Base-by-base conservation (phyloP, 305 asterid species). In the Nicotiana rustica region DNA sequence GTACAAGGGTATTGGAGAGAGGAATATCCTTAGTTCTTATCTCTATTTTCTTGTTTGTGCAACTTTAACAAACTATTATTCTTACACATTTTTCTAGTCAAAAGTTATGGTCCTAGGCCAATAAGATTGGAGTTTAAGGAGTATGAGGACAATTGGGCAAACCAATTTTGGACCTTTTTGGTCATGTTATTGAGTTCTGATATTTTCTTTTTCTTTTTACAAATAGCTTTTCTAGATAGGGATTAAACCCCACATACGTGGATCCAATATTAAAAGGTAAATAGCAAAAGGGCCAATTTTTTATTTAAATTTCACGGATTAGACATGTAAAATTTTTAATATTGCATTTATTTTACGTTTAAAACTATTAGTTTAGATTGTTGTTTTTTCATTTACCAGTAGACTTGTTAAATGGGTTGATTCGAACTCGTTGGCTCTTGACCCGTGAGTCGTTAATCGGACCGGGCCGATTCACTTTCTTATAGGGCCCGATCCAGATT, bases 21-120 rank as follows among this genome's bases (percentile, higher is more conserved):
- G 75, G 87, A 86, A 83, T 88, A 88, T 86, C 18, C 91, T 35
- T 18, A 14, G 55, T 25, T 35, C 25, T 13, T 77, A 57, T 31
- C 67, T 60, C 17, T 6, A 61, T 18, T 59, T 18, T 68, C 77
- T 15, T 82, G 29, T 35, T 82, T 81, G 87, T 87, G 90, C 66
- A 41, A 19, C 89, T 83, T 84, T 89, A 87, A 86, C 92, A 85
- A 89, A 87, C 92, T 85, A 60, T 25, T 66, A 57, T 82, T 82
- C 67, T 36, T 59, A 1, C 2, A 25, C 4, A 8, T 33, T 5
- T 78, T 73, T 65, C 47, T 41, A 31, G 86, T 86, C 85, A 85
- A 85, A 8, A 57, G 68, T 33, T 52, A 67, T 62, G 66, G 65
- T 67, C 68, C 81, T 60, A 18, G 25, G 60, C 73, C 82, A 79